Evolutionary conservation across 2,329 filamentous ascomycete species (phyloP), one percentile per base, ranked within the genome.

Genomic region (Fusarium sp.): DNA sequence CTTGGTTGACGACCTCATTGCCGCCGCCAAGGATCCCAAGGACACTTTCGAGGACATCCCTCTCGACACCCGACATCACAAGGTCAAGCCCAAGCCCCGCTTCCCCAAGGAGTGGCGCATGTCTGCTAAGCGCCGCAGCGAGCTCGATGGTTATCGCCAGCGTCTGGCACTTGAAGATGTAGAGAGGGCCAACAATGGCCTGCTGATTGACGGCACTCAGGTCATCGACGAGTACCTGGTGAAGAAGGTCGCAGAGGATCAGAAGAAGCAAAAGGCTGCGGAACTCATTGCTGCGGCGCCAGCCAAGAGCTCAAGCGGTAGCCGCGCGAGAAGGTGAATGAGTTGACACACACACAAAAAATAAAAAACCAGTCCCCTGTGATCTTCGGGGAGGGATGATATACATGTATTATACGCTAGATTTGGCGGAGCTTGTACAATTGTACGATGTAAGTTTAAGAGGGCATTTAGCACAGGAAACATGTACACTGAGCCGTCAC

Each of bases 21-120:
- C 79, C 7, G 88, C 92, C 72, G 92, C 93, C 55, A 91, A 88
- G 81, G 89, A 97, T 72, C 80, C 84, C 21, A 84, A 79, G 33
- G 94, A 99, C 67, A 90, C 85, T 10, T 97, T 98, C 70, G 88
- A 88, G 65, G 95, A 99, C 73, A 78, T 99, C 27, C 94, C 95
- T 3, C 83, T 98, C 44, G 93, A 99, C 72, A 88, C 92, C 57
- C 84, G 95, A 69, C 94, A 98, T 76, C 88, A 94, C 79, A 86
- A 91, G 71, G 81, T 84, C 61, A 90, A 89, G 79, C 75, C 75
- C 37, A 85, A 85, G 72, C 82, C 85, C 50, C 83, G 81, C 63
- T 98, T 97, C 76, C 95, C 95, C 3, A 83, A 86, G 67, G 85
- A 88, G 66, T 99, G 95, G 95, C 85, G 84, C 56, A 78, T 99